phyloP scores from a whole-genome alignment of 2,329 filamentous ascomycete species.

The Colletotrichum zoysiae region DNA sequence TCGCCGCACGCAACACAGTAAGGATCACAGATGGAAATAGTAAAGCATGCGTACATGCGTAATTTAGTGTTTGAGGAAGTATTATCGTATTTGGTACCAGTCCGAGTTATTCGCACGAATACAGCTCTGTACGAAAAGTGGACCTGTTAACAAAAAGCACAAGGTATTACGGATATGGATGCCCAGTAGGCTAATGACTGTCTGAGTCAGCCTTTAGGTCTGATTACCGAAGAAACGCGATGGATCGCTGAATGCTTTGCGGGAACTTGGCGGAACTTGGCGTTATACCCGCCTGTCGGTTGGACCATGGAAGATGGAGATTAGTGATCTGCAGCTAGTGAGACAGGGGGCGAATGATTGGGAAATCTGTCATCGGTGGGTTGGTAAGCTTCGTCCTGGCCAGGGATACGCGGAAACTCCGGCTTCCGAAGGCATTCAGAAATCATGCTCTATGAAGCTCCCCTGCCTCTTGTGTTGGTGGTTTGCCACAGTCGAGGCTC shows the following conservation, averaged over 20 bases:
- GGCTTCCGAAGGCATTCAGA: background rate
- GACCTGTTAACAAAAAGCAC: background rate
- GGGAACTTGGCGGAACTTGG: background rate
- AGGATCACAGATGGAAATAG: background rate
- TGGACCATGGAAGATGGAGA: background rate
- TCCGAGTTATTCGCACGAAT: slow-evolving; percentile 13
- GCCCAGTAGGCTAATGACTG: background rate
- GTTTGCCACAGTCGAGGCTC: background rate
- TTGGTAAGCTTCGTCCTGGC: background rate
- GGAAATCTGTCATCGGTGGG: background rate
- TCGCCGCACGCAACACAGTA: background rate
- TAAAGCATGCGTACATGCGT: slow-evolving; percentile 1
- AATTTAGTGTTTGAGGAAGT: background rate
- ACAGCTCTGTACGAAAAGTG: background rate
- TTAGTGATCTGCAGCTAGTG: slow-evolving; percentile 10
- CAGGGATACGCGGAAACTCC: background rate
- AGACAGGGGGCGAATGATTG: background rate
- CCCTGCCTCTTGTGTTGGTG: background rate
- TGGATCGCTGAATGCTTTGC: background rate
- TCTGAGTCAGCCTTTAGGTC: slow-evolving; percentile 21
- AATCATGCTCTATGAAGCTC: background rate
- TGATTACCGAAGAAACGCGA: slow-evolving; percentile 9
- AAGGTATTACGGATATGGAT: background rate
- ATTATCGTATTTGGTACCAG: slow-evolving; percentile 4
- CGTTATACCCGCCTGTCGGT: background rate